A percentile compares a stretch with the other conserved stretches of the same genome.
Evolutionary conservation across 225 moss, liverwort and hornwort species (phyloP).

Genomic region (Polytrichum formosum): DNA sequence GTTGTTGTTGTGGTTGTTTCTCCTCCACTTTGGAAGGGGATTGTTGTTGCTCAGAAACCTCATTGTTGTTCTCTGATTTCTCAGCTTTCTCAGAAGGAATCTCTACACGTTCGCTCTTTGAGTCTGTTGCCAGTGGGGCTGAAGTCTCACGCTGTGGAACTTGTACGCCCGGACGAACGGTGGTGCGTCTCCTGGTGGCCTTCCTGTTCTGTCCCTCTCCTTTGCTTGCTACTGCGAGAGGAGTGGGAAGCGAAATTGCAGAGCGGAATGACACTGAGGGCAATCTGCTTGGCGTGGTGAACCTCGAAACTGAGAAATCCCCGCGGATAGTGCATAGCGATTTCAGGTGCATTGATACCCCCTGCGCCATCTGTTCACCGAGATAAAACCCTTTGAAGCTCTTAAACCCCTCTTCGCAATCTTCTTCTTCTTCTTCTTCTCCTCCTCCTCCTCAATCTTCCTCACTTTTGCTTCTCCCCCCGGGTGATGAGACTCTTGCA

Average conservation of each 20-base stretch:
- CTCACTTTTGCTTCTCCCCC: too few relatives aligned
- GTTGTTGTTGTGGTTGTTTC: too few relatives aligned
- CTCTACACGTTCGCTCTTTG: constrained; percentile 1
- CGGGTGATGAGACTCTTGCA: too few relatives aligned
- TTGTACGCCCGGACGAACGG: constrained; percentile 9
- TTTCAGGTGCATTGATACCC: constrained; percentile 25
- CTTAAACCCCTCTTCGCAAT: neutral
- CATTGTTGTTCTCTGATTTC: constrained; percentile 5
- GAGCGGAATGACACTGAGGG: too few relatives aligned
- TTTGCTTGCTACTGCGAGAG: neutral
- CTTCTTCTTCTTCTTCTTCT: too few relatives aligned
- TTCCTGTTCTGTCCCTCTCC: constrained; percentile 2
- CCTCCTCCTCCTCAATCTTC: too few relatives aligned
- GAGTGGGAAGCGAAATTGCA: neutral
- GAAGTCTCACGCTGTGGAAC: constrained; percentile 18
- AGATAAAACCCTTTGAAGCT: neutral
- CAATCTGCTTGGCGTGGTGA: too few relatives aligned
- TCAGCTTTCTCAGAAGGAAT: neutral
- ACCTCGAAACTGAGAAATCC: too few relatives aligned
- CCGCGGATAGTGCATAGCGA: constrained; percentile 24
- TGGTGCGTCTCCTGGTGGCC: neutral
- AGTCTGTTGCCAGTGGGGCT: constrained; percentile 6
- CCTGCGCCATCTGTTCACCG: constrained; percentile 21
- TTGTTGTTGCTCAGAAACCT: neutral
- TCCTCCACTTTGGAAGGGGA: too few relatives aligned